phyloP scores from a whole-genome alignment of 805 yeast species.

The Huiozyma naganishii region DNA sequence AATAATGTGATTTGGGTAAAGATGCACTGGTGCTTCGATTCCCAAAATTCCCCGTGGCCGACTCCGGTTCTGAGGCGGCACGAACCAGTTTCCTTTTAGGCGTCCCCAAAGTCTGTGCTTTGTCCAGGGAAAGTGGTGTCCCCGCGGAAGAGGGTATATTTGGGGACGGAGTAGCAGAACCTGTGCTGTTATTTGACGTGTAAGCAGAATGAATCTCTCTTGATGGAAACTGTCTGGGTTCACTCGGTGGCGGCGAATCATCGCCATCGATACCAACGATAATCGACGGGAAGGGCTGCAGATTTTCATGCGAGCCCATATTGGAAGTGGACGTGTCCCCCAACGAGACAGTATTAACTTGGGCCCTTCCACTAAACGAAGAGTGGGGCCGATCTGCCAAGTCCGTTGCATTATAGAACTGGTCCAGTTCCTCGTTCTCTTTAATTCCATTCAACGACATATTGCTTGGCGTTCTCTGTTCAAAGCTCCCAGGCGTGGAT shows the following conservation, averaged over 20 bases:
- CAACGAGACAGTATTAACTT: background rate
- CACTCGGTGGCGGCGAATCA: background rate
- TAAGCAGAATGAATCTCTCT: background rate
- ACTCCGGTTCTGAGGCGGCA: constrained; percentile 1
- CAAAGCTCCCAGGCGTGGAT: background rate
- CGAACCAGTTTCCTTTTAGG: background rate
- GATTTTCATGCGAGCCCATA: constrained; percentile 1
- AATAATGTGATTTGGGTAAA: background rate
- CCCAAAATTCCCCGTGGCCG: background rate
- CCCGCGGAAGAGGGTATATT: background rate
- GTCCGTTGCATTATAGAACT: constrained; percentile 1
- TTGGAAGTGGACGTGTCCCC: background rate
- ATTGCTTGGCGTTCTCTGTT: constrained; percentile 12
- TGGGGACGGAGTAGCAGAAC: background rate
- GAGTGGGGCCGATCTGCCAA: background rate
- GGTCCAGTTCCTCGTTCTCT: constrained; percentile 23
- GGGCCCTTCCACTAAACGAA: no score
- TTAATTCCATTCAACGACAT: constrained; percentile 26
- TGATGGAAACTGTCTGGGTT: background rate
- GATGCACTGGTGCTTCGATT: background rate
- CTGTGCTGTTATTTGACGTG: background rate
- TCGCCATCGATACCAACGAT: constrained; percentile 16
- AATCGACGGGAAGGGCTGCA: constrained; percentile 16
- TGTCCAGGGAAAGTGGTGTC: no score
- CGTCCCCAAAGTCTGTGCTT: background rate